Evolutionary conservation across 345 rosid species (phyloP).

Genomic region (Rhodamnia argentea): DNA sequence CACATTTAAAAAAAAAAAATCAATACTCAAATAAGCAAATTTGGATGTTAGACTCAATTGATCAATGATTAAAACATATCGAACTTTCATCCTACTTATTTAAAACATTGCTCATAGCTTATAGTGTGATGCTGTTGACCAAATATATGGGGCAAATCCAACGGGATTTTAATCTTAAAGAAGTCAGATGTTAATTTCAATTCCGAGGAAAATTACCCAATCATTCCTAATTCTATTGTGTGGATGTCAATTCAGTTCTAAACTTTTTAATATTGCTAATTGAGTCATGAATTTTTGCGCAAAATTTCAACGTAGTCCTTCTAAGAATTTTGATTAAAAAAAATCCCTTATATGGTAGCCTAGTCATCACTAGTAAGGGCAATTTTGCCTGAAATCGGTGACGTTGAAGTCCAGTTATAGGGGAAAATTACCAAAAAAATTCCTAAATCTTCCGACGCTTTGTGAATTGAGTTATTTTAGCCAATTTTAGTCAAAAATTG

Average conservation of each 20-base stretch:
- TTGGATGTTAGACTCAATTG: background rate
- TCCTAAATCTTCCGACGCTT: no score
- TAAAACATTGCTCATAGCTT: background rate
- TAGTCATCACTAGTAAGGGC: background rate
- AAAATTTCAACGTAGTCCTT: background rate
- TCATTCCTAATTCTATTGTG: accelerated
- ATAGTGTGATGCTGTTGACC: background rate
- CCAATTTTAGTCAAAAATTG: no score
- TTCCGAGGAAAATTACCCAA: background rate
- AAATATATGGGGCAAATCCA: background rate
- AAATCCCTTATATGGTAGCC: background rate
- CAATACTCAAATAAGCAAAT: background rate
- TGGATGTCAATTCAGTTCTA: accelerated
- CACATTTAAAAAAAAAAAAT: background rate
- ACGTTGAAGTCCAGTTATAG: background rate
- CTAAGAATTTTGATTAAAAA: no score
- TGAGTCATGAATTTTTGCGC: accelerated
- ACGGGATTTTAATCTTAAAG: background rate
- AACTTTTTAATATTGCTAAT: background rate
- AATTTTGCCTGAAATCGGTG: accelerated
- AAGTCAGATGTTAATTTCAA: background rate
- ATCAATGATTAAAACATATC: background rate
- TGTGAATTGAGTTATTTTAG: no score
- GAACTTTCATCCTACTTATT: background rate
- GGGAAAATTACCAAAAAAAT: no score